Conservation (phyloP, 108 stramenopile species). For the Discostella pseudostelligera region DNA sequence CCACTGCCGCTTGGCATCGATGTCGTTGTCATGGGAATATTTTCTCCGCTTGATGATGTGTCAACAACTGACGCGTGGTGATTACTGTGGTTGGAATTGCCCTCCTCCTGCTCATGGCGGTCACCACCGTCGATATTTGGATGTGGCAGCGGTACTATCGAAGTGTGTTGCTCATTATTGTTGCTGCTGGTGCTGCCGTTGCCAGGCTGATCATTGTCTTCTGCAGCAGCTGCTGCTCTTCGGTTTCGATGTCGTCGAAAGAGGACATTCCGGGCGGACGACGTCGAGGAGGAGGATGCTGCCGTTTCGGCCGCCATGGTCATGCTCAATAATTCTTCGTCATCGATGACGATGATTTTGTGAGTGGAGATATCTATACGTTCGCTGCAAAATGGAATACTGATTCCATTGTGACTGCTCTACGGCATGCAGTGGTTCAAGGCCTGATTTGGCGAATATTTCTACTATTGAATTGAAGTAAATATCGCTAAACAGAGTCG, state of each 20-base stretch:
- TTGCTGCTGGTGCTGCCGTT: neutral
- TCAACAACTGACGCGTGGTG: neutral
- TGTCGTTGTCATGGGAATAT: neutral
- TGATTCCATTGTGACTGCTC: neutral
- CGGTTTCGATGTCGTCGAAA: slow-evolving; percentile 14
- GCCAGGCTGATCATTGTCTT: neutral
- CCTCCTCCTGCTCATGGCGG: too few relatives aligned
- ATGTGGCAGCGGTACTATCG: too few relatives aligned
- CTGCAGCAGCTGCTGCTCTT: slow-evolving; percentile 1
- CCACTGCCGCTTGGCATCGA: too few relatives aligned
- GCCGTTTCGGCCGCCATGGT: neutral
- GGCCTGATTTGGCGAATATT: neutral
- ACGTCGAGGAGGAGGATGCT: neutral
- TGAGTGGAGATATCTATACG: too few relatives aligned
- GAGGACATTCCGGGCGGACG: neutral
- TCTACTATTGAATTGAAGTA: neutral
- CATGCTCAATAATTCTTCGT: too few relatives aligned
- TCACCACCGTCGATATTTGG: too few relatives aligned
- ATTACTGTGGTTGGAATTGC: too few relatives aligned
- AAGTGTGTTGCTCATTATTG: neutral
- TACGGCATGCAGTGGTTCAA: too few relatives aligned
- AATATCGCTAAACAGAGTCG: neutral
- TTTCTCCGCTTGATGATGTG: neutral
- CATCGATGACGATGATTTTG: too few relatives aligned
- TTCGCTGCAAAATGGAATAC: neutral